Evolutionary conservation across 495 filamentous ascomycete genomes (phyloP), one percentile per base, ranked within the genome.

Genomic region (Hypoxylon fragiforme): DNA sequence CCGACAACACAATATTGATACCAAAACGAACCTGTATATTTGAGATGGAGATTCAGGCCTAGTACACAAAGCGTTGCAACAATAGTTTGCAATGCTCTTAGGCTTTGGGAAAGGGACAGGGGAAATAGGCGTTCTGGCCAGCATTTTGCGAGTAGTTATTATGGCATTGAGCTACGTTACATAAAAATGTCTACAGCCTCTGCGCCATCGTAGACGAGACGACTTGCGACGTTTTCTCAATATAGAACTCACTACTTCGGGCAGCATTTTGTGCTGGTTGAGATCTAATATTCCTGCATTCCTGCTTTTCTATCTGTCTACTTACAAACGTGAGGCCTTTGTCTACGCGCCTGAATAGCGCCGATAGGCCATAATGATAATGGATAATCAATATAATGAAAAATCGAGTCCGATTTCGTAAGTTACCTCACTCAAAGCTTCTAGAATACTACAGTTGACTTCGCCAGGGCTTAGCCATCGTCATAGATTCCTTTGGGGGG

Each of bases 221-320:
- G 54, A 60, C 62, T 46, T 65, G 37, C 38, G 48, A 67, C 51
- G 58, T 63, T 52, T 57, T 51, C 54, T 62, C 47, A 62, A 67
- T 65, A 60, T 67, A 65, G 42, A 67, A 16, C 44, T 53, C 59
- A 18, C 19, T 32, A 16, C 48, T 28, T 11, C 31, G 39, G 44
- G 54, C 12, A 19, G 47, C 48, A 49, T 49, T 36, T 18, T 41
- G 44, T 57, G 35, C 26, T 34, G 43, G 26, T 42, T 53, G 49
- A 57, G 19, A 42, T 20, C n/a, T 43, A 28, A 46, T 13, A 40
- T 26, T 11, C 28, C 14, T 38, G 3, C n/a, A n/a, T n/a, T n/a
- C n/a, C n/a, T n/a, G n/a, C n/a, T n/a, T n/a, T n/a, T n/a, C n/a
- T n/a, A n/a, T n/a, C n/a, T n/a, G n/a, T n/a, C n/a, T n/a, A n/a